Conservation (phyloP, 805 yeast species). For the Wickerhamia fluorescens region DNA sequence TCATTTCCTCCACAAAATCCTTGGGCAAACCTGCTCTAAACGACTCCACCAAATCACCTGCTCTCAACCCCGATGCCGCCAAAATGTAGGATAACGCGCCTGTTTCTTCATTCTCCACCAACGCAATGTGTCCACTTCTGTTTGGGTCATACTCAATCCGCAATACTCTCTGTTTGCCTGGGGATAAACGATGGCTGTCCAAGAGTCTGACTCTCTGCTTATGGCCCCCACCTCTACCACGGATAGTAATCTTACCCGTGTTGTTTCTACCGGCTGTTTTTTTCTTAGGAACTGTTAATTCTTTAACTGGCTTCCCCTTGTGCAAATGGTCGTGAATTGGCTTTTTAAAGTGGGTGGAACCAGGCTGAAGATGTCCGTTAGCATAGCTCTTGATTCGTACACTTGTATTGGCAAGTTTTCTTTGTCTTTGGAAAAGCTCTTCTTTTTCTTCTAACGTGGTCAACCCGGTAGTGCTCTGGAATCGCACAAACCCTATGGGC, state of each 20-base stretch:
- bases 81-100: conserved; percentile 69
- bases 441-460: conserved; percentile 81
- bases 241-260: conserved; percentile 79
- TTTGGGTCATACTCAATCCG: conserved; percentile 96
- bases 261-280: conserved; percentile 84
- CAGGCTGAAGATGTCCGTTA: conserved; percentile 70
- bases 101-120: conserved; percentile 58
- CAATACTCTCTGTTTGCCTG: conserved; percentile 73
- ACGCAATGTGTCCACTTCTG: conserved; percentile 88
- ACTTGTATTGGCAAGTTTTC: conserved; percentile 61
- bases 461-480: conserved; percentile 32
- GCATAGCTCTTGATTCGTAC: conserved; percentile 69
- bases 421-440: conserved; percentile 59
- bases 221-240: conserved; percentile 97
- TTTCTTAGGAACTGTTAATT: conserved; percentile 66
- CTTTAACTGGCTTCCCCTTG: conserved; percentile 75
- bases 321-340: conserved; percentile 84
- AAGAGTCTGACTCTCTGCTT: conserved; percentile 79
- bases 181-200: conserved; percentile 59
- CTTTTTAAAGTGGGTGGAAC: conserved; percentile 79
- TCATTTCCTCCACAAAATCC: conserved; percentile 68
- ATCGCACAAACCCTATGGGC: conserved; percentile 2
- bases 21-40: conserved; percentile 84
- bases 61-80: conserved; percentile 89
- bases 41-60: conserved; percentile 85